Percentiles rank a stretch among this genome's conserved stretches.
Evolutionary conservation across 2,329 filamentous ascomycete genomes (phyloP).

Genomic region (Colletotrichum tabaci): DNA sequence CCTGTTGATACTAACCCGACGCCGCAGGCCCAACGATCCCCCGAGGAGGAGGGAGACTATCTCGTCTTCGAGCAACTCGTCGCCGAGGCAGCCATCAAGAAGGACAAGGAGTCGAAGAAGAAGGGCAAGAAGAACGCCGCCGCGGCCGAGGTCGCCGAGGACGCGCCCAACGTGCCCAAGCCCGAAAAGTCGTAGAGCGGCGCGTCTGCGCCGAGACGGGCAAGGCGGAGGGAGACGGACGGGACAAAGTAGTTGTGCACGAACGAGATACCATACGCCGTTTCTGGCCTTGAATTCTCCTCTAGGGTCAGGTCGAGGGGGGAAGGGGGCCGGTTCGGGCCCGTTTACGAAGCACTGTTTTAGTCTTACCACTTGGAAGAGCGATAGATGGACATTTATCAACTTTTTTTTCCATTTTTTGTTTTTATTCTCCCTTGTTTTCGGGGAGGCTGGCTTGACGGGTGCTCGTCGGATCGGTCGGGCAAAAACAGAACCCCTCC

Average conservation of each 20-base stretch:
- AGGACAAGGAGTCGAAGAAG: slow-evolving; percentile 85
- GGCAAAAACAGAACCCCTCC: not conserved
- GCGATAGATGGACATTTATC: slow-evolving; percentile 14
- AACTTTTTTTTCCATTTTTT: not conserved
- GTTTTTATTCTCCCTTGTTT: not conserved
- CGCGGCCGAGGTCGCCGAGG: slow-evolving; percentile 50
- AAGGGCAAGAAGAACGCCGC: slow-evolving; percentile 68
- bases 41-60: slow-evolving; percentile 98
- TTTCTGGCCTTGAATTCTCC: slow-evolving; percentile 10
- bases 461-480: slow-evolving; percentile 6
- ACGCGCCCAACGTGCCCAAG: slow-evolving; percentile 48
- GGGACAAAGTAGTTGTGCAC: not conserved
- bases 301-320: not conserved
- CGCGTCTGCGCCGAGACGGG: not conserved
- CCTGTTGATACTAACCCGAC: slow-evolving; percentile 41
- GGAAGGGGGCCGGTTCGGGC: not conserved
- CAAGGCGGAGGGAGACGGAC: no score
- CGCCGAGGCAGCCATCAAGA: slow-evolving; percentile 95
- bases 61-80: slow-evolving; percentile 99
- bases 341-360: slow-evolving; percentile 6
- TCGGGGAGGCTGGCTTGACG: slow-evolving; percentile 11
- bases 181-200: slow-evolving; percentile 31
- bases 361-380: slow-evolving; percentile 5
- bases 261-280: slow-evolving; percentile 24
- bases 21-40: slow-evolving; percentile 83